Percentiles rank a stretch among this genome's conserved stretches.
Conservation (phyloP, 371 early-diverging fungal species). For the Saksenaea oblongispora region DNA sequence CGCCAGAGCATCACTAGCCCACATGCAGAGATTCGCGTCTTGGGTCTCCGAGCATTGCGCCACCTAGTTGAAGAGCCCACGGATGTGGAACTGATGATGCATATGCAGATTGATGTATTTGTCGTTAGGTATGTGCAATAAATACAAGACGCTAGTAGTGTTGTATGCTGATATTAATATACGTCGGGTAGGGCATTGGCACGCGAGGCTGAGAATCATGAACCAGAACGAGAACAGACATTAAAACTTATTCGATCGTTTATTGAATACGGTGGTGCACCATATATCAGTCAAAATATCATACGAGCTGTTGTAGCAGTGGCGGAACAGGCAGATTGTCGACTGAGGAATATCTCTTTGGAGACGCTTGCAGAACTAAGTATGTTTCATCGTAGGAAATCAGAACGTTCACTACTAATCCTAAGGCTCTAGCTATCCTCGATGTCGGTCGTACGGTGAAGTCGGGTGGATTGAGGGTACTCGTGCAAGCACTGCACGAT, state of each 20-base stretch:
- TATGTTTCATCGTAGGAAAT: conserved; percentile 21
- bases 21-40: conserved; percentile 50
- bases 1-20: conserved; percentile 59
- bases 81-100: conserved; percentile 48
- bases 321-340: conserved; percentile 80
- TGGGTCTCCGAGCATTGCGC: conserved; percentile 57
- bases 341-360: conserved; percentile 68
- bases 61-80: conserved; percentile 51
- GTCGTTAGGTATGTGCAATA: conserved; percentile 52
- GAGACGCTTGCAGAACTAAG: conserved; percentile 82
- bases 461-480: conserved; percentile 70
- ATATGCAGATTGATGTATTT: conserved; percentile 64
- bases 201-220: conserved; percentile 61
- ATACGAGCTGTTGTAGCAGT: conserved; percentile 75
- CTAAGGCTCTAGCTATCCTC: conserved; percentile 33
- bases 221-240: conserved; percentile 78
- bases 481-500: conserved; percentile 74
- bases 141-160: not conserved
- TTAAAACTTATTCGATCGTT: conserved; percentile 70
- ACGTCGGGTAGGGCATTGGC: conserved; percentile 51
- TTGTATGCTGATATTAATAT: not conserved
- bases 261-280: conserved; percentile 67
- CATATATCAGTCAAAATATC: conserved; percentile 63
- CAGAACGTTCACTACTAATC: not conserved
- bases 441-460: conserved; percentile 66